phyloP scores from a whole-genome alignment of 768 basidiomycete species.

The Boletus barrowsii region DNA sequence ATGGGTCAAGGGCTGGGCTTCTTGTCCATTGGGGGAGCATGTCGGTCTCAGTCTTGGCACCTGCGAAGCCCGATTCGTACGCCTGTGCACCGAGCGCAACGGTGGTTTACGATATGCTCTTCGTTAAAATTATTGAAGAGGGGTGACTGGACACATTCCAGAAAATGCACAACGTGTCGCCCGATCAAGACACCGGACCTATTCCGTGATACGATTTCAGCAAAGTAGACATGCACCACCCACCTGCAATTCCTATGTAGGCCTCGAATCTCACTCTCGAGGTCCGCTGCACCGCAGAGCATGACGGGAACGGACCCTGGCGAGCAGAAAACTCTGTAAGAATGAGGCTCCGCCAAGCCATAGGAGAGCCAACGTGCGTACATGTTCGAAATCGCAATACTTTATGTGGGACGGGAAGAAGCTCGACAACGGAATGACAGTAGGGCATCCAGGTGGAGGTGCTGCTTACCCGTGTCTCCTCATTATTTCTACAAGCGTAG shows the following conservation, averaged over 20 bases:
- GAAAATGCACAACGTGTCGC: slow-evolving; percentile 26
- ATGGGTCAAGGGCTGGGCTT: slow-evolving; percentile 28
- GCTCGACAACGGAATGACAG: slow-evolving; percentile 7
- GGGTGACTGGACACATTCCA: slow-evolving; percentile 16
- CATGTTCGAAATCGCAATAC: slow-evolving; percentile 21
- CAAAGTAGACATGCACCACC: slow-evolving; percentile 22
- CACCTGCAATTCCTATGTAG: slow-evolving; percentile 20
- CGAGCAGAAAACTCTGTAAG: slow-evolving; percentile 8
- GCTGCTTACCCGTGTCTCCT: slow-evolving; percentile 22
- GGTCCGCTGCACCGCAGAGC: slow-evolving; percentile 21
- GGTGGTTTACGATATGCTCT: slow-evolving; percentile 20
- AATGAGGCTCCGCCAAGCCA: slow-evolving; percentile 21
- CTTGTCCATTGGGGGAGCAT: slow-evolving; percentile 3
- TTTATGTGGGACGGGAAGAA: slow-evolving; percentile 19
- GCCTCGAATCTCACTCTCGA: slow-evolving; percentile 15
- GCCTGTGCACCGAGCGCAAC: slow-evolving; percentile 11
- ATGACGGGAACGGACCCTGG: slow-evolving; percentile 14
- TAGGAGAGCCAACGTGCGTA: slow-evolving; percentile 19
- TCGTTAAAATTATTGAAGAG: slow-evolving; percentile 10
- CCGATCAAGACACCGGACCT: slow-evolving; percentile 17
- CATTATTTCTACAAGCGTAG: slow-evolving; percentile 25
- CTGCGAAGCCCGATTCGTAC: slow-evolving; percentile 16
- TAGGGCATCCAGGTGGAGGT: slow-evolving; percentile 11
- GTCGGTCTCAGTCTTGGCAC: slow-evolving; percentile 11
- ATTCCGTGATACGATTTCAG: slow-evolving; percentile 8